Percentiles rank a stretch among this genome's conserved stretches.
These are phyloP conservation scores for Thinopyrum elongatum DNA, from an alignment of 176 grass and related monocot genomes.

Conservation along the genomic window DNA sequence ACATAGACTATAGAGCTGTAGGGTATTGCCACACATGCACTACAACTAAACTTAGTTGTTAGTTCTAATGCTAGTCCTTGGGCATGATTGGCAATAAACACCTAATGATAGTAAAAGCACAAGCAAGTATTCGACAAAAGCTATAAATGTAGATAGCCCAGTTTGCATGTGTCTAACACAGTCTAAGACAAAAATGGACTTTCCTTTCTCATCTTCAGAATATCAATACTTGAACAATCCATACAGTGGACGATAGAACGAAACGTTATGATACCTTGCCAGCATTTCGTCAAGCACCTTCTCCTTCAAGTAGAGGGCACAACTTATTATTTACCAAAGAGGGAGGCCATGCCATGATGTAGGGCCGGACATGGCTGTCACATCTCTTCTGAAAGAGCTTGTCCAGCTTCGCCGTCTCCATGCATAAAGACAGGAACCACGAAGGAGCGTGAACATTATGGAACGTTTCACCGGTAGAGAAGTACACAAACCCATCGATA, in stretches of 20 bases:
- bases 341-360: not conserved
- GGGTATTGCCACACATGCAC: not conserved
- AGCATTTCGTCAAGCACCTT: not conserved
- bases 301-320: not conserved
- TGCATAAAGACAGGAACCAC: conserved; percentile 17
- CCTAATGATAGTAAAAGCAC: not conserved
- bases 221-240: not conserved
- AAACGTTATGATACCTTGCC: not conserved
- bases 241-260: not conserved
- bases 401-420: not conserved
- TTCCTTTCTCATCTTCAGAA: conserved; percentile 6
- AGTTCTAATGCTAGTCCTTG: not conserved
- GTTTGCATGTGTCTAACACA: not conserved
- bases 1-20: not conserved
- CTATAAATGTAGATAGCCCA: not conserved
- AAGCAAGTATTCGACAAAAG: not conserved
- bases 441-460: not conserved
- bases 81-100: not conserved
- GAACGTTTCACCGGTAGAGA: not conserved
- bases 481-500: conserved; percentile 7
- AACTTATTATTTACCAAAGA: conserved; percentile 2
- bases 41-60: not conserved
- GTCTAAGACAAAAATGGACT: not conserved
- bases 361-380: not conserved
- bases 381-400: conserved; percentile 1